These are phyloP conservation scores for Suillus paluster DNA, from an alignment of 768 basidiomycete genomes.

Conservation along the genomic window DNA sequence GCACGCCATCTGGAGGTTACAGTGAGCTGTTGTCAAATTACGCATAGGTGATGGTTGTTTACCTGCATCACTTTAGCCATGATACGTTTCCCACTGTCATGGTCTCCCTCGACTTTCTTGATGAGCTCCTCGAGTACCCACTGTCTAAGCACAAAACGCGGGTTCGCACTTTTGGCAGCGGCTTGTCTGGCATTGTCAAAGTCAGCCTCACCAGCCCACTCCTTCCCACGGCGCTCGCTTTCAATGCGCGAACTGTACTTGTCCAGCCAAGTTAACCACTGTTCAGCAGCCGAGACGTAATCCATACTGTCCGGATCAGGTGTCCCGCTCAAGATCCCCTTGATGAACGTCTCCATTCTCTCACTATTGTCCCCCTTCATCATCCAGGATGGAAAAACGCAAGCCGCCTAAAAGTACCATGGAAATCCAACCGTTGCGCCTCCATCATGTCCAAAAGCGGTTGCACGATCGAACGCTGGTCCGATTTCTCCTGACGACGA, in stretches of 20 bases:
- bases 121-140: constrained; percentile 98
- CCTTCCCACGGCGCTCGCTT: constrained; percentile 43
- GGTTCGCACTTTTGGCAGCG: constrained; percentile 70
- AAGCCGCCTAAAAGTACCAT: constrained; percentile 80
- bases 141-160: constrained; percentile 90
- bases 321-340: constrained; percentile 48
- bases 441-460: constrained; percentile 81
- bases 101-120: constrained; percentile 63
- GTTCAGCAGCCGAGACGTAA: constrained; percentile 47
- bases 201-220: constrained; percentile 47
- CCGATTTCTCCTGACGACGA: constrained; percentile 52
- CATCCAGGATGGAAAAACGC: constrained; percentile 58
- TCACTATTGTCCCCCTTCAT: constrained; percentile 23
- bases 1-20: constrained; percentile 73
- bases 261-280: constrained; percentile 68
- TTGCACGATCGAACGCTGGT: constrained; percentile 63
- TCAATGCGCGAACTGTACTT: constrained; percentile 63
- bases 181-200: constrained; percentile 51
- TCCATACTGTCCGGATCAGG: constrained; percentile 52
- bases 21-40: constrained; percentile 3
- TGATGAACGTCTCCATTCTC: constrained; percentile 46
- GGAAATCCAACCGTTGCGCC: constrained; percentile 81
- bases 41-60: constrained; percentile 24
- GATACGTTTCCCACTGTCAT: constrained; percentile 62
- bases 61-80: constrained; percentile 86